Evolutionary conservation across 177 flowering plant genomes (phyloP), one percentile per base, ranked within the genome.

Genomic region (Vitis hybrid): DNA sequence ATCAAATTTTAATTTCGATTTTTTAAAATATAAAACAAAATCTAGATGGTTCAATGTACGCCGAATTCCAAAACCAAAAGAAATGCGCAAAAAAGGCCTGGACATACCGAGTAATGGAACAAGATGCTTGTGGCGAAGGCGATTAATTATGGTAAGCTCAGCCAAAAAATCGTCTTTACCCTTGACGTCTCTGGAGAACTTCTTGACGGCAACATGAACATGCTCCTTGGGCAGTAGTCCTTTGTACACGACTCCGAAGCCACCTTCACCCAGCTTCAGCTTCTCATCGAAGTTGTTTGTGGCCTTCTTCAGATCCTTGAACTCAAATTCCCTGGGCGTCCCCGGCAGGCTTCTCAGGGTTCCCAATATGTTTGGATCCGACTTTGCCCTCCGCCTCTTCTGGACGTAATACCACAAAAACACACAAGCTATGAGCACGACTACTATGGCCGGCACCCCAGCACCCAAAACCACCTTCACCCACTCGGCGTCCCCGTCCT

Each of bases 121-220:
- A 51, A 91, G 89, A 76, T 90, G 82, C 55, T 78, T 82, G 70
- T 91, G 97, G 8, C 91, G 84, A 55, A 91, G 86, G 5, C 92
- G 83, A 64, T 88, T 86, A 57, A 91, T 91, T 67, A 87, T 87
- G 64, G 86, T 81, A 29, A 91, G 87, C 81, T 91, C 97, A 5
- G 88, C 79, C 73, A 91, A 65, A 85, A 91, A 91, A 73, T 91
- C 94, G 55, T 84, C 89, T 64, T 80, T 80, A 5, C 94, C 85
- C 56, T 91, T 71, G 49, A 87, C 60, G n/a, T 84, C 90, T 59
- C 92, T 79, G 2, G 88, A 81, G 68, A 91, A 87, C 67, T 75
- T 82, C 85, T 91, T 91, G 19, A 90, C 90, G 0, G 97, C 94
- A 1, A 91, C 78, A 26, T 76, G 80, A 6, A 62, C 50, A 5